Evolutionary conservation across 179 eudicot species (phyloP), one percentile per base, ranked within the genome.

Genomic region (Corrigiola litoralis): DNA sequence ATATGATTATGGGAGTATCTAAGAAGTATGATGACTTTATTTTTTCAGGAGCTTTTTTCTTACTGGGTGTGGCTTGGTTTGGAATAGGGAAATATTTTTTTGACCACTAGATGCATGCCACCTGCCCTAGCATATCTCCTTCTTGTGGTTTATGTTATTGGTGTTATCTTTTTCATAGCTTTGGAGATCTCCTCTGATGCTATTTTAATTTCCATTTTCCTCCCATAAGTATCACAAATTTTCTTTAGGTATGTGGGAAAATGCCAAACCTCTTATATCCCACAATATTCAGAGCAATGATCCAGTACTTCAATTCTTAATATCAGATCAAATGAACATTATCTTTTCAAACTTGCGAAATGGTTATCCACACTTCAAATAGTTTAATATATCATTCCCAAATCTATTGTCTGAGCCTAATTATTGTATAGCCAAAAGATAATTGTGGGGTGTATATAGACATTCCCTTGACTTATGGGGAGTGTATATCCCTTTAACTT

Each of bases 151-250:
- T 48, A 4, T 64, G 29, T 44, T 5, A 21, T 60, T 60, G 32
- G 12, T 65, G 68, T 75, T 65, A 75, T 65, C 79, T 65, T 70
- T 70, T 65, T 52, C 52, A 32, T 48, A 11, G 66, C 59, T 53
- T 68, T 50, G 34, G 46, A 38, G 57, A 65, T 59, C 46, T 25
- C 57, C 44, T 64, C 48, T 33, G 17, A 31, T 55, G 51, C 18
- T 24, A 8, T 16, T 49, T 63, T 48, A 9, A 10, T 57, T 36
- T 9, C n/a, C n/a, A n/a, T n/a, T n/a, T n/a, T n/a, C n/a, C n/a
- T n/a, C n/a, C n/a, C n/a, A n/a, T n/a, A n/a, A n/a, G n/a, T n/a
- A n/a, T n/a, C n/a, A n/a, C n/a, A n/a, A n/a, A n/a, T 36, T 36
- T 37, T 5, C 46, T 20, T 17, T 11, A 5, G 21, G 6, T 14